Evolutionary conservation across 163 green algal genomes (phyloP).

Genomic region (Scenedesmus sp.): DNA sequence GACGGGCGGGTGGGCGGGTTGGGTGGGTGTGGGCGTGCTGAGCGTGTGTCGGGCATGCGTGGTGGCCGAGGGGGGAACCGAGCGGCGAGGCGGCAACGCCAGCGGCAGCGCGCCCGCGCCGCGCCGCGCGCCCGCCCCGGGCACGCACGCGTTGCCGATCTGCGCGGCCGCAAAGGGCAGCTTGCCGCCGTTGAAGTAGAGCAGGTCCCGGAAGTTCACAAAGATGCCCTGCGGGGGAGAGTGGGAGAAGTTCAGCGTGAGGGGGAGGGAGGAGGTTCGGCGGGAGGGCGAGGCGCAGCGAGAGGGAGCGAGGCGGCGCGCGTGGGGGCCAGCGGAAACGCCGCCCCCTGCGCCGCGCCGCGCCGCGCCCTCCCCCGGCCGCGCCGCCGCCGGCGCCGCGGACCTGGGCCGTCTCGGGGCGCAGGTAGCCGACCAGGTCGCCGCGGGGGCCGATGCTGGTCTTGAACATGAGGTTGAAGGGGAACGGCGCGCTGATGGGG

Average conservation of each 20-base stretch:
- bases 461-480: conserved; percentile 99
- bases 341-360: no score
- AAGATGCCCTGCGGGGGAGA: conserved; percentile 98
- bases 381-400: not conserved
- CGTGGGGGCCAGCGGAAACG: no score
- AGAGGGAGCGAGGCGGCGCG: no score
- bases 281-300: not conserved
- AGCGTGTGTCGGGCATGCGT: no score
- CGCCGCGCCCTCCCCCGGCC: no score
- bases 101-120: no score
- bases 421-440: conserved; percentile 91
- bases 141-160: conserved; percentile 96
- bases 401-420: conserved; percentile 94
- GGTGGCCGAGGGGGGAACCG: no score
- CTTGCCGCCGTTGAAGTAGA: conserved; percentile 98
- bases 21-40: no score
- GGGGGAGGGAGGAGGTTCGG: conserved; percentile 34
- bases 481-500: conserved; percentile 88
- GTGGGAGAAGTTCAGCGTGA: no score
- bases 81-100: no score
- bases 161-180: conserved; percentile 97
- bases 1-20: no score
- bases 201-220: conserved; percentile 98
- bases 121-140: no score
- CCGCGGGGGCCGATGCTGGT: conserved; percentile 95